Evolutionary conservation across 306 rosid species (phyloP), one percentile per base, ranked within the genome.

Genomic region (Quercus parvula): DNA sequence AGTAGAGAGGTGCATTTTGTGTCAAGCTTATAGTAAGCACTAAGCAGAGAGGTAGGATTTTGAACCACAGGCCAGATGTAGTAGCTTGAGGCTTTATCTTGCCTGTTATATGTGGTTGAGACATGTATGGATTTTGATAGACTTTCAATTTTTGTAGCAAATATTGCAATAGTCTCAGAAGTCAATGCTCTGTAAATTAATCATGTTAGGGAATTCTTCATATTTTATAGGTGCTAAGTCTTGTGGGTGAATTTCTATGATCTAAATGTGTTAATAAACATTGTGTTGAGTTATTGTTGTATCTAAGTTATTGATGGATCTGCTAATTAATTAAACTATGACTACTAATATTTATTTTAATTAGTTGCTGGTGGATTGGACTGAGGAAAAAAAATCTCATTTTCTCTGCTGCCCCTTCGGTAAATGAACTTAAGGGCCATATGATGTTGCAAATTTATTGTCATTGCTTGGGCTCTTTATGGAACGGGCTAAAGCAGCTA

Each of bases 341-440:
- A 30, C 56, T 77, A 70, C 72, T 30, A 22, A 51, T 49, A 19
- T 33, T 75, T 2, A 80, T 56, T 73, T 78, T 89, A 41, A 41
- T 73, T 85, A 91, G 98, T 77, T 93, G 54, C 84, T 93, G 81
- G 91, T 96, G 75, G 96, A 96, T 70, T 96, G 98, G 98, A 91
- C 97, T 62, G 84, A 90, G 70, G 96, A 98, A 79, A 89, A 79
- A 89, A 75, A 87, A 88, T 82, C 78, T 96, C 74, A 80, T 90
- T 66, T 79, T 96, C 59, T 90, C 97, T 82, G 94, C 86, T 71
- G 94, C 97, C 74, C 74, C 89, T 44, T 78, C 92, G 11, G 97
- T 87, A 35, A 90, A 85, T 90, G 96, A 85, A 77, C 80, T 95
- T 56, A 89, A 82, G 99, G 99, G 56, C 96, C 99, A 19, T 84